Conservation (phyloP, 108 stramenopile genomes). For the Stephanodiscus minutulus region DNA sequence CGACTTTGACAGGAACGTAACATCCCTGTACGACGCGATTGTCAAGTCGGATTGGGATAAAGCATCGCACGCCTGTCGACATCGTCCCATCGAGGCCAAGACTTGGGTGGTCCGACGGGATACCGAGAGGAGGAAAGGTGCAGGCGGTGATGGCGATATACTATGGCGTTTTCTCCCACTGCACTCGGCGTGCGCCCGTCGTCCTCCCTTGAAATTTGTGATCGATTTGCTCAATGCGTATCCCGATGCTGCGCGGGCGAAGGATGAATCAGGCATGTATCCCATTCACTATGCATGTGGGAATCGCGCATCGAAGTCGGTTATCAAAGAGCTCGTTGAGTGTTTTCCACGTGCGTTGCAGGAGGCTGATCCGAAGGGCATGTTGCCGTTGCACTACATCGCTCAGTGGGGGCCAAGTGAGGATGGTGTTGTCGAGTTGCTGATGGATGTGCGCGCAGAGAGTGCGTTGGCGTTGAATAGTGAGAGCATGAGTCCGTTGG, state of each 20-base stretch:
- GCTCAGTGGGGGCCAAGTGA: constrained; percentile 24
- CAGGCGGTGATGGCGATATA: constrained; percentile 20
- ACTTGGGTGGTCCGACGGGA: constrained; percentile 34
- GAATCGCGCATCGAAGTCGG: constrained; percentile 24
- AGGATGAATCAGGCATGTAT: constrained; percentile 30
- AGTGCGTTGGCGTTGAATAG: constrained; percentile 4
- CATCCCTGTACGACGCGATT: constrained; percentile 76
- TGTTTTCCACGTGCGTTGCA: constrained; percentile 4
- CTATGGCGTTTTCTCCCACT: constrained; percentile 46
- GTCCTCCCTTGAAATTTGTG: constrained; percentile 26
- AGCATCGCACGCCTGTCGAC: constrained; percentile 6
- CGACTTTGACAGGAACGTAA: constrained; percentile 78
- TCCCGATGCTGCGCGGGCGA: constrained; percentile 20
- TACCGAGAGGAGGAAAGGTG: not conserved
- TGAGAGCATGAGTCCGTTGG: constrained; percentile 29
- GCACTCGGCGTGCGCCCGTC: constrained; percentile 40
- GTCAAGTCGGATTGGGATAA: constrained; percentile 64
- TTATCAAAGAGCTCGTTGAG: constrained; percentile 16
- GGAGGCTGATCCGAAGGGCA: constrained; percentile 35
- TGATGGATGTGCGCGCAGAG: constrained; percentile 13
- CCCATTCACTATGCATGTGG: constrained; percentile 43
- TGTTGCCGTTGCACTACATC: constrained; percentile 38
- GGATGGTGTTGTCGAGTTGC: constrained; percentile 18
- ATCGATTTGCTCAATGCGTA: constrained; percentile 29
- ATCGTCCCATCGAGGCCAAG: constrained; percentile 16